These are phyloP conservation scores for Penicillium salamii DNA, from an alignment of 495 filamentous ascomycete species.

Conservation along the genomic window DNA sequence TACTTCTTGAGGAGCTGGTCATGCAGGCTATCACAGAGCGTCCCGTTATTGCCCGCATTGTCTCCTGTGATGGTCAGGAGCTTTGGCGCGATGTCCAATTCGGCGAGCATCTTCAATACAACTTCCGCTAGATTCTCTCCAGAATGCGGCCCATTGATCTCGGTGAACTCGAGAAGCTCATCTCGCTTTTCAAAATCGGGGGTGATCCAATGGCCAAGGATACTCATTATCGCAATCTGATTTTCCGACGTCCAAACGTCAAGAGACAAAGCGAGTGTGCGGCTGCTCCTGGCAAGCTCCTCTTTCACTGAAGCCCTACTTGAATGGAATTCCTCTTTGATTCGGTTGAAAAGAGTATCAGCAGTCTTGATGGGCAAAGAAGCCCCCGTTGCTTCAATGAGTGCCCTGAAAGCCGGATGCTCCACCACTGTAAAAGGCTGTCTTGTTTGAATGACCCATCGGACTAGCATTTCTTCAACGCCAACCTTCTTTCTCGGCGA, in stretches of 20 bases:
- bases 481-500: slow-evolving; percentile 6
- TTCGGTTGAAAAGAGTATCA: slow-evolving; percentile 10
- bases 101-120: slow-evolving; percentile 4
- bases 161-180: slow-evolving; percentile 8
- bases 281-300: slow-evolving; percentile 11
- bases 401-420: slow-evolving; percentile 10
- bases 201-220: slow-evolving; percentile 12
- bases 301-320: slow-evolving; percentile 9
- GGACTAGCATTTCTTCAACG: slow-evolving; percentile 9
- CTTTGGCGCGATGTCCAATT: slow-evolving; percentile 34
- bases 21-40: no score
- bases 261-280: slow-evolving; percentile 14
- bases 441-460: slow-evolving; percentile 11
- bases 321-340: slow-evolving; percentile 14
- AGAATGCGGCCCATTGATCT: slow-evolving; percentile 12
- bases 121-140: slow-evolving; percentile 12
- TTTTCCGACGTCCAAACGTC: slow-evolving; percentile 16
- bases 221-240: slow-evolving; percentile 12
- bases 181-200: slow-evolving; percentile 12
- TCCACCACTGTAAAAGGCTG: slow-evolving; percentile 14
- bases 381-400: slow-evolving; percentile 11
- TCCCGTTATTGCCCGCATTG: slow-evolving; percentile 25
- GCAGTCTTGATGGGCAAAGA: slow-evolving; percentile 10
- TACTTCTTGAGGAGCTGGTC: slow-evolving; percentile 11
- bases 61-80: slow-evolving; percentile 56